Evolutionary conservation across 2,329 filamentous ascomycete genomes (phyloP).

Genomic region (Epichloe glyceriae): DNA sequence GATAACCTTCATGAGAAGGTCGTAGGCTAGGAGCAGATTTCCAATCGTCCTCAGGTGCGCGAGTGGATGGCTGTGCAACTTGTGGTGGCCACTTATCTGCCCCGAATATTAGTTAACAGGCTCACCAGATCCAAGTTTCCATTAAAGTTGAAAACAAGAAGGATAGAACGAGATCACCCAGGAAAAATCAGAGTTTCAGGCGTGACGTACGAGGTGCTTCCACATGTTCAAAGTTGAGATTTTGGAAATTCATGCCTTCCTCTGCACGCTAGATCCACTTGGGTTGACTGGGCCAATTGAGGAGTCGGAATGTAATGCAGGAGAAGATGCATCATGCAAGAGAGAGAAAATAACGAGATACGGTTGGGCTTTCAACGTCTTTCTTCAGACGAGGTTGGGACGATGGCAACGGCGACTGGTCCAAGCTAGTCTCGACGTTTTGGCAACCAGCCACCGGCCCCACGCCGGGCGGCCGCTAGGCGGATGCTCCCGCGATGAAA

Average conservation of each 20-base stretch:
- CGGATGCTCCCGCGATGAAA: conserved; percentile 1
- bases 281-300: conserved; percentile 21
- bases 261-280: conserved; percentile 19
- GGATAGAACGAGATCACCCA: background rate
- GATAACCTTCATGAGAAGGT: background rate
- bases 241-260: conserved; percentile 25
- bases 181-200: background rate
- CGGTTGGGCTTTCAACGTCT: conserved; percentile 18
- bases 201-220: conserved; percentile 24
- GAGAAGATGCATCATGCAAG: conserved; percentile 18
- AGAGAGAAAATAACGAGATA: conserved; percentile 13
- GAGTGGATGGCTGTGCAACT: background rate
- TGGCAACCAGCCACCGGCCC: conserved; percentile 7
- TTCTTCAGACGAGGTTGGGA: conserved; percentile 15
- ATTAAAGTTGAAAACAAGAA: background rate
- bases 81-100: conserved; percentile 7
- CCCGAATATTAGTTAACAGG: conserved; percentile 4
- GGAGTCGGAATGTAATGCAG: conserved; percentile 18
- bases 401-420: background rate
- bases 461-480: conserved; percentile 4
- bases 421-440: background rate
- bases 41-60: background rate
- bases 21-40: background rate
- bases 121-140: background rate
- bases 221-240: conserved; percentile 22